Evolutionary conservation across 2,329 filamentous ascomycete genomes (phyloP).

Genomic region (Arthroderma sp.): DNA sequence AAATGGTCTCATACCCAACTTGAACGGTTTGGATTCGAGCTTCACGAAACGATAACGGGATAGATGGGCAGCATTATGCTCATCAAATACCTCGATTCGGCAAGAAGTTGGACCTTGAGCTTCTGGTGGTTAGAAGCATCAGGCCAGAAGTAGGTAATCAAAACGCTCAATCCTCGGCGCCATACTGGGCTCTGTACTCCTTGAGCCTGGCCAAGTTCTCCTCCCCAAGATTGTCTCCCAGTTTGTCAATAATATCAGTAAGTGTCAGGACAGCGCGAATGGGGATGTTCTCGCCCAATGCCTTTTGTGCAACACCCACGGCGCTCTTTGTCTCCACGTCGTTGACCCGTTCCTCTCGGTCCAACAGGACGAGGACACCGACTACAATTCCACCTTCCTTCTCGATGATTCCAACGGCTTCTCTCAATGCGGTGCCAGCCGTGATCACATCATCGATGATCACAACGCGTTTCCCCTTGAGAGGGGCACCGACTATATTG

Average conservation of each 20-base stretch:
- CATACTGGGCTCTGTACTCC: constrained; percentile 50
- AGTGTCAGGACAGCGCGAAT: constrained; percentile 67
- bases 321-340: constrained; percentile 59
- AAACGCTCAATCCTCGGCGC: constrained; percentile 15
- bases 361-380: constrained; percentile 77
- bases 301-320: constrained; percentile 70
- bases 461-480: constrained; percentile 74
- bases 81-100: no score
- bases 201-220: constrained; percentile 54
- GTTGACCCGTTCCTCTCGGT: constrained; percentile 51
- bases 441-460: constrained; percentile 97
- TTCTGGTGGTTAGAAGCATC: no score
- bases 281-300: constrained; percentile 57
- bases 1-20: no score
- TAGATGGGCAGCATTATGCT: no score
- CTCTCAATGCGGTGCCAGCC: constrained; percentile 82
- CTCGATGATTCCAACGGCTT: constrained; percentile 80
- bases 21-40: no score
- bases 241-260: constrained; percentile 63
- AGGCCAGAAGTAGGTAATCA: no score
- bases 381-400: constrained; percentile 72
- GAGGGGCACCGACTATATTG: constrained; percentile 72
- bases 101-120: no score
- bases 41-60: no score
- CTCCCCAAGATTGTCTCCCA: constrained; percentile 48